phyloP scores from a whole-genome alignment of 2,329 filamentous ascomycete species.

The Cytospora mali region DNA sequence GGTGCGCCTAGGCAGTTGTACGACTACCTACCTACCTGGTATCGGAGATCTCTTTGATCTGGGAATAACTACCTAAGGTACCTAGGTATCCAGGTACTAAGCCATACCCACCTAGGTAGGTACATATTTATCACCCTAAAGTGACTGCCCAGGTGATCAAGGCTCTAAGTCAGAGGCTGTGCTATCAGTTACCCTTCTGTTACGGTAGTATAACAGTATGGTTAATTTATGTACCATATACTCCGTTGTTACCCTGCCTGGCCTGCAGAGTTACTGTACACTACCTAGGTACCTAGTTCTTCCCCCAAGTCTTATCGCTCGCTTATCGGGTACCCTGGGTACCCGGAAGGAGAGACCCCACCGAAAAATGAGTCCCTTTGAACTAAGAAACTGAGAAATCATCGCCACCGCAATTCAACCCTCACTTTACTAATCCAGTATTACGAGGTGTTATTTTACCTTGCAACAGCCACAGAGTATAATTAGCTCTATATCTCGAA shows the following conservation, averaged over 20 bases:
- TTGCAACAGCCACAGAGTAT: not conserved
- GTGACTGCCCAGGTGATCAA: too few species aligned
- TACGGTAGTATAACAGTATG: too few species aligned
- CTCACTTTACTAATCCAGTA: slow-evolving; percentile 23
- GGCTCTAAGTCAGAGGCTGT: too few species aligned
- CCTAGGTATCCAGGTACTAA: not conserved
- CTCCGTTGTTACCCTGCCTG: too few species aligned
- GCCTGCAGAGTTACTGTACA: too few species aligned
- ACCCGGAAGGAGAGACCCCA: slow-evolving; percentile 11
- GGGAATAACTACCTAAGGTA: not conserved
- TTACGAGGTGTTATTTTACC: not conserved
- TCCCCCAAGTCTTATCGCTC: slow-evolving; percentile 11
- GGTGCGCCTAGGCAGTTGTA: not conserved
- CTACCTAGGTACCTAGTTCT: not conserved
- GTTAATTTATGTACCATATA: too few species aligned
- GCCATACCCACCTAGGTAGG: too few species aligned
- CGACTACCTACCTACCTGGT: not conserved
- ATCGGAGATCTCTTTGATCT: too few species aligned
- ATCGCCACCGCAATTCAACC: slow-evolving; percentile 19
- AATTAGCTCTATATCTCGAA: too few species aligned
- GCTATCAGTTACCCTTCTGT: too few species aligned
- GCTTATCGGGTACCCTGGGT: slow-evolving; percentile 19
- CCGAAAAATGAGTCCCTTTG: slow-evolving; percentile 20
- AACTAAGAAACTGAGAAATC: slow-evolving; percentile 22
- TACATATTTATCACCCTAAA: too few species aligned